Percentiles rank a stretch among this genome's conserved stretches.
Evolutionary conservation across 306 rosid species (phyloP).

Genomic region (Quercus robur): DNA sequence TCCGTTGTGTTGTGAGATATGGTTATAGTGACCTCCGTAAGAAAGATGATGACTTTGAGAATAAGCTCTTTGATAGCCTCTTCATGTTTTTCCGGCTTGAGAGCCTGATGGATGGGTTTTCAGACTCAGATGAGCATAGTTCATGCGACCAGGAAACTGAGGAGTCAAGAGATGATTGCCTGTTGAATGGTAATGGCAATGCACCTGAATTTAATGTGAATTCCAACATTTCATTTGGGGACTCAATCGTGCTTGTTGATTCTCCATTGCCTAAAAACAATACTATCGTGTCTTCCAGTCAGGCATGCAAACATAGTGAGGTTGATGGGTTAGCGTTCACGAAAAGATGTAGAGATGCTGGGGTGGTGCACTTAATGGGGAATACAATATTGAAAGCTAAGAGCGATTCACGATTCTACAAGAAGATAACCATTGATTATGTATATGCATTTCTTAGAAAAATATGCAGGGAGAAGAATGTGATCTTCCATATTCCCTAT

Average conservation of each 20-base stretch:
- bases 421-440: constrained; percentile 81
- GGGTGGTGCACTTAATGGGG: constrained; percentile 96
- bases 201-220: constrained; percentile 37
- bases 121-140: constrained; percentile 56
- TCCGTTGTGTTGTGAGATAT: constrained; percentile 87
- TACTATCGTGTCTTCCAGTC: constrained; percentile 39
- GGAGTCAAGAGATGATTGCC: no score
- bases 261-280: constrained; percentile 38
- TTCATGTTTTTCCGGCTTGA: constrained; percentile 66
- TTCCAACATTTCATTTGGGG: constrained; percentile 48
- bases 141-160: no score
- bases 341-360: constrained; percentile 75
- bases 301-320: constrained; percentile 55
- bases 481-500: constrained; percentile 91
- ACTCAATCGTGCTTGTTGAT: constrained; percentile 53
- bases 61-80: constrained; percentile 73
- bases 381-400: constrained; percentile 76
- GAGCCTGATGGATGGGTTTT: constrained; percentile 86
- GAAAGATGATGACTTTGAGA: constrained; percentile 85
- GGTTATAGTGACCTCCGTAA: constrained; percentile 87
- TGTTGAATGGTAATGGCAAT: constrained; percentile 31
- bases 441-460: constrained; percentile 86
- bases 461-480: constrained; percentile 91
- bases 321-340: constrained; percentile 68
- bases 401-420: constrained; percentile 64